These are phyloP conservation scores for Fennellomyces sp. DNA, from an alignment of 371 early-diverging fungal species.

Conservation along the genomic window DNA sequence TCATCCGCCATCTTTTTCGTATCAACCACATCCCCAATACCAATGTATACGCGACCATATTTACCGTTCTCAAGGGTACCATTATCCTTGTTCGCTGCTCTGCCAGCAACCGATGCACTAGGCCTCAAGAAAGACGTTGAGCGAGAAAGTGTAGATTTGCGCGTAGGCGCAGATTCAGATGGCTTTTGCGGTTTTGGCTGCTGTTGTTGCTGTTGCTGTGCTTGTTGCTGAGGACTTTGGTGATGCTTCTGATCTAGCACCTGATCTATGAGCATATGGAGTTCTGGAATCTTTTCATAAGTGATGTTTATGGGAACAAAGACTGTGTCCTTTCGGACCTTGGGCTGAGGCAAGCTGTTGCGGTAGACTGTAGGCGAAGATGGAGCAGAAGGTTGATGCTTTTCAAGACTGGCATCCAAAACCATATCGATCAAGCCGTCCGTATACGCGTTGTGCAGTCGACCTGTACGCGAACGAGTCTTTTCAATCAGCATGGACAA, in stretches of 20 bases:
- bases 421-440: slow-evolving; percentile 53
- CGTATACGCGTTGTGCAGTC: slow-evolving; percentile 37
- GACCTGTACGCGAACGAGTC: slow-evolving; percentile 50
- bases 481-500: slow-evolving; percentile 46
- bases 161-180: not conserved
- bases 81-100: slow-evolving; percentile 36
- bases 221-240: not conserved
- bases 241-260: slow-evolving; percentile 49
- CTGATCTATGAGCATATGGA: slow-evolving; percentile 46
- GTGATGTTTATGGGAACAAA: slow-evolving; percentile 51
- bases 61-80: slow-evolving; percentile 30
- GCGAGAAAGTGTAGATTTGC: slow-evolving; percentile 7
- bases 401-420: slow-evolving; percentile 40
- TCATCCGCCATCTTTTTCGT: slow-evolving; percentile 12
- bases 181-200: not conserved
- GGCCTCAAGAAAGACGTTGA: slow-evolving; percentile 36
- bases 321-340: slow-evolving; percentile 25
- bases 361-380: not conserved
- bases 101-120: slow-evolving; percentile 35
- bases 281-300: slow-evolving; percentile 52
- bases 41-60: slow-evolving; percentile 50
- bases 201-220: slow-evolving; percentile 6
- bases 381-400: slow-evolving; percentile 26
- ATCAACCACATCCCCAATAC: slow-evolving; percentile 40
- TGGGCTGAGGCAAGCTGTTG: slow-evolving; percentile 1